phyloP scores from a whole-genome alignment of 306 rosid species.

The Senna tora region DNA sequence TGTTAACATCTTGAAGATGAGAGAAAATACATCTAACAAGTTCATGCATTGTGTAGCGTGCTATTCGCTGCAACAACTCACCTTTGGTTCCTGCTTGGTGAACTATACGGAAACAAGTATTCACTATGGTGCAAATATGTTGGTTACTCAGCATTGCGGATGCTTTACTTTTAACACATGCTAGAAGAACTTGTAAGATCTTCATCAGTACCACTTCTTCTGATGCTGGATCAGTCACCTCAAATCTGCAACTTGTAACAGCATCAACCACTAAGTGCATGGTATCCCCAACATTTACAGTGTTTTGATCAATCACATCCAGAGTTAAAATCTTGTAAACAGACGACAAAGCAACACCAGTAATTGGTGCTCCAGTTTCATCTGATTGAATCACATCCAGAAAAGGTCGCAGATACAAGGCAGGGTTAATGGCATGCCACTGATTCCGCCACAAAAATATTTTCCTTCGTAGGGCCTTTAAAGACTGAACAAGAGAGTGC shows the following conservation, averaged over 20 bases:
- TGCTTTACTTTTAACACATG: conserved; percentile 93
- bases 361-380: conserved; percentile 96
- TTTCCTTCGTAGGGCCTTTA: conserved; percentile 76
- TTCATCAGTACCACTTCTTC: conserved; percentile 96
- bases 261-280: conserved; percentile 97
- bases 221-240: conserved; percentile 97
- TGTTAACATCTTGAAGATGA: conserved; percentile 80
- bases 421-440: conserved; percentile 86
- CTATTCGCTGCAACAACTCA: conserved; percentile 93
- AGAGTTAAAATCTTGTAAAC: conserved; percentile 92
- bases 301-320: conserved; percentile 84
- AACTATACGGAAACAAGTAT: conserved; percentile 93
- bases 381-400: conserved; percentile 91
- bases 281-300: conserved; percentile 76
- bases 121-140: conserved; percentile 89
- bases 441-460: conserved; percentile 82
- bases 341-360: conserved; percentile 89
- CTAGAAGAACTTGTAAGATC: conserved; percentile 92
- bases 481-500: conserved; percentile 82
- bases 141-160: conserved; percentile 88
- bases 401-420: conserved; percentile 86
- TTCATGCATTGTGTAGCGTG: conserved; percentile 96
- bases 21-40: conserved; percentile 88
- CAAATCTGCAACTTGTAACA: conserved; percentile 95
- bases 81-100: conserved; percentile 97